phyloP scores from a whole-genome alignment of 768 basidiomycete species.

The Boletales sp. region DNA sequence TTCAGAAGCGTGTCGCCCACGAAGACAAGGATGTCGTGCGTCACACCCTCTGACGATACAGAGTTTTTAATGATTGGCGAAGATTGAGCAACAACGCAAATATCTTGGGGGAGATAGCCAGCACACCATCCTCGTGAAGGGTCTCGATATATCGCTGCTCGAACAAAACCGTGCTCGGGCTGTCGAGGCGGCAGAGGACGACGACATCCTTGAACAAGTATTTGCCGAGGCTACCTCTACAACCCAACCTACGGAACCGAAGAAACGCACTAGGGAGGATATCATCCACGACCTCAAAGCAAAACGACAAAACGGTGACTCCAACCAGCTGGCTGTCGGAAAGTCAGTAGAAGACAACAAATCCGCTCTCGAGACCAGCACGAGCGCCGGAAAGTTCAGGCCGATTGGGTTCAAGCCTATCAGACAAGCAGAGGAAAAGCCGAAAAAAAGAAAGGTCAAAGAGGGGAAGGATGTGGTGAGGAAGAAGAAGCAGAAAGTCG shows the following conservation, averaged over 20 bases:
- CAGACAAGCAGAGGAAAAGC: conserved; percentile 40
- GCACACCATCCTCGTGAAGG: conserved; percentile 86
- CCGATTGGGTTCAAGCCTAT: conserved; percentile 67
- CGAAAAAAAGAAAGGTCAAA: conserved; percentile 43
- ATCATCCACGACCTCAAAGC: conserved; percentile 70
- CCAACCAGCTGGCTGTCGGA: conserved; percentile 10
- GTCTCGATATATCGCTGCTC: conserved; percentile 82
- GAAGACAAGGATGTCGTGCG: conserved; percentile 60
- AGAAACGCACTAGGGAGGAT: conserved; percentile 78
- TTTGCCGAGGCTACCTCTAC: conserved; percentile 47
- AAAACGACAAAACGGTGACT: conserved; percentile 39
- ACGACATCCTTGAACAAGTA: conserved; percentile 78
- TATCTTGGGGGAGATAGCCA: conserved; percentile 84
- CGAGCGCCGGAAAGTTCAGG: conserved; percentile 44
- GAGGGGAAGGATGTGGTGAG: conserved; percentile 37
- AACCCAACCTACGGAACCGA: conserved; percentile 30
- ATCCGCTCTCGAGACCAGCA: conserved; percentile 35
- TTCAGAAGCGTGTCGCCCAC: conserved; percentile 61
- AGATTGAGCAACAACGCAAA: conserved; percentile 72
- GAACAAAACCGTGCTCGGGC: conserved; percentile 78
- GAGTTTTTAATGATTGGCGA: background rate
- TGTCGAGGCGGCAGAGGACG: conserved; percentile 58
- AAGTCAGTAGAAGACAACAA: conserved; percentile 13
- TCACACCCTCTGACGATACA: background rate
- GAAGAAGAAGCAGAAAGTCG: conserved; percentile 60